A percentile compares a stretch with the other conserved stretches of the same genome.
phyloP scores from a whole-genome alignment of 768 basidiomycete species.

The Favolaschia claudopus region DNA sequence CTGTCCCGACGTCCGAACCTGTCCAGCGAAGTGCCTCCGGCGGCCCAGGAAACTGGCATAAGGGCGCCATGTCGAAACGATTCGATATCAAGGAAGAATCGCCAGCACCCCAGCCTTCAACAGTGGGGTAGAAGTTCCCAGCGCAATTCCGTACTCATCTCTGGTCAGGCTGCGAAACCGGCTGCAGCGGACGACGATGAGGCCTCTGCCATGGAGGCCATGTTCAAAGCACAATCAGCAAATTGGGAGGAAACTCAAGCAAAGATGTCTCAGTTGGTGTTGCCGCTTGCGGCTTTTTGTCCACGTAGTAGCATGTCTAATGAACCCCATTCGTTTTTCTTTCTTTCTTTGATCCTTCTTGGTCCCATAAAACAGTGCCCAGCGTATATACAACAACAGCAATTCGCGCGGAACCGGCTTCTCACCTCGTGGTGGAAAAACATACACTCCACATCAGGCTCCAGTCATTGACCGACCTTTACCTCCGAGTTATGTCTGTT shows the following conservation, averaged over 20 bases:
- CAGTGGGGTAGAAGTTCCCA: conserved; percentile 25
- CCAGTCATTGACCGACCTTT: conserved; percentile 76
- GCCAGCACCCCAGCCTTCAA: conserved; percentile 41
- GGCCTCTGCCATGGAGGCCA: conserved; percentile 95
- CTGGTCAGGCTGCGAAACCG: conserved; percentile 44
- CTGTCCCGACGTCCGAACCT: conserved; percentile 58
- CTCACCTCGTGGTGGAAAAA: conserved; percentile 67
- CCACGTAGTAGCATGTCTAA: conserved; percentile 80
- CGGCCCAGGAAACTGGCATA: conserved; percentile 61
- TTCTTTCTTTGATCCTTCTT: conserved; percentile 33
- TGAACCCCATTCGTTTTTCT: conserved; percentile 62
- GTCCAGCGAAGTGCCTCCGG: conserved; percentile 45
- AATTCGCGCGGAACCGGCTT: conserved; percentile 68
- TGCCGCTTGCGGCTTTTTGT: conserved; percentile 63
- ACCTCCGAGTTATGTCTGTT: conserved; percentile 96
- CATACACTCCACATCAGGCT: conserved; percentile 55
- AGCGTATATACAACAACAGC: conserved; percentile 67
- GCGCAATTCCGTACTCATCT: conserved; percentile 7
- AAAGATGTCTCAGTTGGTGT: conserved; percentile 99
- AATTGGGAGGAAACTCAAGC: conserved; percentile 99
- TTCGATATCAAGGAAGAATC: conserved; percentile 87
- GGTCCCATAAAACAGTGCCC: conserved; percentile 58
- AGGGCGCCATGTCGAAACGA: conserved; percentile 83
- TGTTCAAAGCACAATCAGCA: conserved; percentile 93
- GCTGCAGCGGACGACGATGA: conserved; percentile 77